phyloP scores from a whole-genome alignment of 768 basidiomycete genomes.

The Xanthoconium stramineum region DNA sequence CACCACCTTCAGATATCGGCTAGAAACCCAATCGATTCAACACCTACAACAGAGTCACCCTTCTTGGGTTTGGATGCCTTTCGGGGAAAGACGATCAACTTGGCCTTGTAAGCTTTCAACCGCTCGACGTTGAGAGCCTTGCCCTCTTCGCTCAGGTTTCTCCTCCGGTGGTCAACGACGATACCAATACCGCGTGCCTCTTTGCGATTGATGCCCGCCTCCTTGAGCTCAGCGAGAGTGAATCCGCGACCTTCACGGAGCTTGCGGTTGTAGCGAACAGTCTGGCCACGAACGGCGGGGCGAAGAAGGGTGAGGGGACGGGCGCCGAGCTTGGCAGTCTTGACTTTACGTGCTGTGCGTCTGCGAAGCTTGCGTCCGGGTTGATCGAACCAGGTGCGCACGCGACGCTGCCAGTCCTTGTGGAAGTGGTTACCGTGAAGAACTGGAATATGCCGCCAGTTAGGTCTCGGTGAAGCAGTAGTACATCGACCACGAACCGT shows the following conservation, averaged over 20 bases:
- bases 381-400: slow-evolving; percentile 99
- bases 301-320: slow-evolving; percentile 90
- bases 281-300: slow-evolving; percentile 94
- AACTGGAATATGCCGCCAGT: slow-evolving; percentile 42
- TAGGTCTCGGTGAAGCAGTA: slow-evolving; percentile 25
- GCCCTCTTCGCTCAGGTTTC: slow-evolving; percentile 95
- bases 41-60: slow-evolving; percentile 85
- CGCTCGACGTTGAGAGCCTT: slow-evolving; percentile 94
- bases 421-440: slow-evolving; percentile 94
- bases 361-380: slow-evolving; percentile 96
- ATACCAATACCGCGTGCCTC: slow-evolving; percentile 92
- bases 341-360: slow-evolving; percentile 86
- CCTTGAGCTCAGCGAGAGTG: slow-evolving; percentile 91
- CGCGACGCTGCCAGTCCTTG: slow-evolving; percentile 98
- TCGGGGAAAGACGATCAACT: slow-evolving; percentile 95
- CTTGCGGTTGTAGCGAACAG: slow-evolving; percentile 97
- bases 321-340: slow-evolving; percentile 88
- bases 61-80: slow-evolving; percentile 94
- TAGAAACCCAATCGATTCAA: background rate
- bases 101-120: slow-evolving; percentile 88
- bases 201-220: slow-evolving; percentile 91
- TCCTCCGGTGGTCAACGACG: slow-evolving; percentile 94
- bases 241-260: slow-evolving; percentile 96
- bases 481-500: slow-evolving; percentile 26
- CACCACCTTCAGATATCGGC: slow-evolving; percentile 4